phyloP scores from a whole-genome alignment of 139 green algal genomes.

The Tetratostichococcus sp. region DNA sequence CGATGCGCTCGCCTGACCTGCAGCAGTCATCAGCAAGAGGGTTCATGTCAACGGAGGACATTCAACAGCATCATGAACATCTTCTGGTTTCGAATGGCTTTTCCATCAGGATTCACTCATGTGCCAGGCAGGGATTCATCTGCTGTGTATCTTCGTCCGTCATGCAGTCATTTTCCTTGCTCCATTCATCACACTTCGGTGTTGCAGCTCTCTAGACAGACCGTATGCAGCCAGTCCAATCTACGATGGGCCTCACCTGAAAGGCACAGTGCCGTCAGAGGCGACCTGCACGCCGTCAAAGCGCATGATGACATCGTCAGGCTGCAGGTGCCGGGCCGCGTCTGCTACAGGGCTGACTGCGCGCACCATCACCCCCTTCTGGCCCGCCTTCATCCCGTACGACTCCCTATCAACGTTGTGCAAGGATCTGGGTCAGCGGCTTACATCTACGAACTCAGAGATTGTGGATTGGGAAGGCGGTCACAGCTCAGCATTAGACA shows the following conservation, averaged over 20 bases:
- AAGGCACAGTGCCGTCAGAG: conserved; percentile 92
- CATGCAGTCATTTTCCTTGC: too few relatives aligned
- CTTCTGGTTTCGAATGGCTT: too few relatives aligned
- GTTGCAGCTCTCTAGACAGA: too few relatives aligned
- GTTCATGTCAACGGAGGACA: not conserved
- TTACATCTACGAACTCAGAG: too few relatives aligned
- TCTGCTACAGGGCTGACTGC: conserved; percentile 60
- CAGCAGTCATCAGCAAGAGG: conserved; percentile 35
- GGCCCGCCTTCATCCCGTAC: conserved; percentile 18
- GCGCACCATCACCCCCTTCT: conserved; percentile 76
- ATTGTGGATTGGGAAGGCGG: too few relatives aligned
- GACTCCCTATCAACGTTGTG: conserved; percentile 1
- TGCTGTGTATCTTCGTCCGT: too few relatives aligned
- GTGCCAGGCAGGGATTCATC: too few relatives aligned
- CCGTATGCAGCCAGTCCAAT: too few relatives aligned
- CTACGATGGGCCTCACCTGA: conserved; percentile 58
- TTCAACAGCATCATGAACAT: not conserved
- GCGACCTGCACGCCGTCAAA: conserved; percentile 83
- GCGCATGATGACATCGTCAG: conserved; percentile 81
- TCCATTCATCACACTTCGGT: too few relatives aligned
- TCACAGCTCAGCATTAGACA: too few relatives aligned
- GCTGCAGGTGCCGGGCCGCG: conserved; percentile 41
- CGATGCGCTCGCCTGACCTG: conserved; percentile 89
- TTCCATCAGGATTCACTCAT: too few relatives aligned
- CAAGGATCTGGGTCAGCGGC: too few relatives aligned